Percentiles rank a stretch among this genome's conserved stretches.
These are phyloP conservation scores for Skeletonema marinoi DNA, from an alignment of 108 stramenopile genomes.

Conservation along the genomic window DNA sequence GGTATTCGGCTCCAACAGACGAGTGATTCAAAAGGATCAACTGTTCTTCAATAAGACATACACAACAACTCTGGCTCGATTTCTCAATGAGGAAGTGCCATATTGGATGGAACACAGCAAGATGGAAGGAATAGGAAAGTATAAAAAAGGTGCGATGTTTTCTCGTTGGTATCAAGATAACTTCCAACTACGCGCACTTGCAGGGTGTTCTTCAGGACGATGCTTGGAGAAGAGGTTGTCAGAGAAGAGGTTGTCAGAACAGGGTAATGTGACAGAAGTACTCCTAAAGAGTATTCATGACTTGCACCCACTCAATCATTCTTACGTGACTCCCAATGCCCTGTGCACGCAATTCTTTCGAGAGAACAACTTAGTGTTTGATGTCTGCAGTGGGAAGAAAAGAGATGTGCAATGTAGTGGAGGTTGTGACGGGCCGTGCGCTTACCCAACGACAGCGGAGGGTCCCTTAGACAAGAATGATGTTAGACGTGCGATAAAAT, in stretches of 20 bases:
- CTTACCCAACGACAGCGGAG: conserved; percentile 29
- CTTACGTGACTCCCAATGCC: conserved; percentile 4
- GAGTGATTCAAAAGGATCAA: conserved; percentile 9
- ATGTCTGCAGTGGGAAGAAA: conserved; percentile 12
- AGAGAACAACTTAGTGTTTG: not conserved
- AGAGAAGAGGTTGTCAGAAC: not conserved
- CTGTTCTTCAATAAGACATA: conserved; percentile 32
- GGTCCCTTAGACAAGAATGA: conserved; percentile 12
- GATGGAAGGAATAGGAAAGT: not conserved
- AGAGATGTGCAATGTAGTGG: not conserved
- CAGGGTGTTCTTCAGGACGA: conserved; percentile 22
- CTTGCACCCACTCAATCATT: conserved; percentile 10
- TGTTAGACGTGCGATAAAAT: conserved; percentile 8
- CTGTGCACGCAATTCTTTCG: conserved; percentile 23
- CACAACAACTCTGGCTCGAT: conserved; percentile 11
- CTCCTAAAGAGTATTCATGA: not conserved
- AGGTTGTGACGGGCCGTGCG: conserved; percentile 39
- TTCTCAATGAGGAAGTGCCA: conserved; percentile 11
- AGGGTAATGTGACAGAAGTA: not conserved
- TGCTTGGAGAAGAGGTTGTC: conserved; percentile 10
- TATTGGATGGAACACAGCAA: conserved; percentile 14
- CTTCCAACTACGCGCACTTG: conserved; percentile 34
- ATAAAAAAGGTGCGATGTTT: conserved; percentile 15
- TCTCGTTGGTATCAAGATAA: conserved; percentile 24
- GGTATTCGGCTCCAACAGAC: not conserved